Evolutionary conservation across 306 rosid genomes (phyloP).

Genomic region (Citrullus colocynthis): DNA sequence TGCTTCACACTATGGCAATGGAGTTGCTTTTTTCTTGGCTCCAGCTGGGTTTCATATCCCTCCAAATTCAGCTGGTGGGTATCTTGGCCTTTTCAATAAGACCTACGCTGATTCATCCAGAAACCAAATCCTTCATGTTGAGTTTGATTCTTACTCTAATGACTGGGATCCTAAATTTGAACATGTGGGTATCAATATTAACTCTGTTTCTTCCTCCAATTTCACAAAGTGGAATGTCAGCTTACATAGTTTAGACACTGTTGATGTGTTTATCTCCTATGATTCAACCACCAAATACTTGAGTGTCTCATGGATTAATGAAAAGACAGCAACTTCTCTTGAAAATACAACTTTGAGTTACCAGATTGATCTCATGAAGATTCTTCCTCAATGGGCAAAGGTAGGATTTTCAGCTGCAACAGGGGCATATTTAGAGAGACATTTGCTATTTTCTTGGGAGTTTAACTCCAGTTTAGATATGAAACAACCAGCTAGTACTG

Average conservation of each 20-base stretch:
- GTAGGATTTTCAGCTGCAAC: constrained; percentile 3
- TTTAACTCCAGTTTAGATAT: background rate
- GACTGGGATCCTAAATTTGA: background rate
- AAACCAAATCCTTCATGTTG: background rate
- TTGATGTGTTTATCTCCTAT: constrained; percentile 3
- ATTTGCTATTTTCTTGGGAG: background rate
- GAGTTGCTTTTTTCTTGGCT: constrained; percentile 3
- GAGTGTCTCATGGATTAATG: background rate
- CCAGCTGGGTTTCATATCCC: background rate
- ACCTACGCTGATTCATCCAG: background rate
- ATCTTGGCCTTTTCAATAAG: background rate
- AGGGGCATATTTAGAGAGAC: background rate
- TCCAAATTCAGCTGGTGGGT: background rate
- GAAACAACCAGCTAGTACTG: background rate
- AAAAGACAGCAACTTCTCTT: background rate
- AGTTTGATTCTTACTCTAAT: background rate
- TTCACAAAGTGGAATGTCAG: background rate
- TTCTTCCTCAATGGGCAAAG: background rate
- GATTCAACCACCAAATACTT: background rate
- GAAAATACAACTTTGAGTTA: background rate
- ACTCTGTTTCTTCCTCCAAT: background rate
- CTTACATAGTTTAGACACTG: background rate
- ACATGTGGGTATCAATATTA: constrained; percentile 6
- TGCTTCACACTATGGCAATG: background rate
- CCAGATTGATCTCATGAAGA: background rate